Conservation (phyloP, 495 filamentous ascomycete genomes). For the Letharia lupina region DNA sequence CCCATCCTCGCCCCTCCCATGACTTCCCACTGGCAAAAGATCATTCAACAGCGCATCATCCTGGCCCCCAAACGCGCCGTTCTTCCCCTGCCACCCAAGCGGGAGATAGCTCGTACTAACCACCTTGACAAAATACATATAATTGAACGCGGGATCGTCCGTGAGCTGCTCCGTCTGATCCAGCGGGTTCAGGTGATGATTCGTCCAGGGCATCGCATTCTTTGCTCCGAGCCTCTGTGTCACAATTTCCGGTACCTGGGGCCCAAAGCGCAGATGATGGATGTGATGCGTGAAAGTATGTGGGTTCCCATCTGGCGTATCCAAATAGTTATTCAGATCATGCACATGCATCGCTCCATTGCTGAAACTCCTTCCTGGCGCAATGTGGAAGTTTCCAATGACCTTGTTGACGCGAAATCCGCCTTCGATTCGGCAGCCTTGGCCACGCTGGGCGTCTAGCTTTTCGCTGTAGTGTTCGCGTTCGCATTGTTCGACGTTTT, state of each 20-base stretch:
- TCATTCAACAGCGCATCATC: slow-evolving; percentile 23
- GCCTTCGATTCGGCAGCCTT: slow-evolving; percentile 93
- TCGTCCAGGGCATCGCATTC: slow-evolving; percentile 58
- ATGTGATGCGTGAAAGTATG: slow-evolving; percentile 91
- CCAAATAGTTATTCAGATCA: slow-evolving; percentile 88
- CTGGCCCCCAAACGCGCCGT: slow-evolving; percentile 28
- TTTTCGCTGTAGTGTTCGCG: slow-evolving; percentile 87
- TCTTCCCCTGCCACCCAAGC: slow-evolving; percentile 61
- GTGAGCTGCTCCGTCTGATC: slow-evolving; percentile 72
- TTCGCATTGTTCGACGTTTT: slow-evolving; percentile 90
- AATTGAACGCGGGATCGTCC: slow-evolving; percentile 78
- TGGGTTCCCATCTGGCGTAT: slow-evolving; percentile 48
- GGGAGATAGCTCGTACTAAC: slow-evolving; percentile 92
- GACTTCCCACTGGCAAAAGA: slow-evolving; percentile 23
- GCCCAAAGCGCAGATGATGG: slow-evolving; percentile 86
- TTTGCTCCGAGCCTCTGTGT: slow-evolving; percentile 45
- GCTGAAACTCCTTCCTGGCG: slow-evolving; percentile 86
- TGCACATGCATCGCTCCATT: slow-evolving; percentile 95
- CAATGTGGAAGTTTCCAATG: slow-evolving; percentile 97
- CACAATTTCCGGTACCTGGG: slow-evolving; percentile 74
- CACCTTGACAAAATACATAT: slow-evolving; percentile 99
- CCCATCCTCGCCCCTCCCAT: slow-evolving; percentile 42
- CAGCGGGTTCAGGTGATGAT: slow-evolving; percentile 88
- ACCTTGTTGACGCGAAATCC: slow-evolving; percentile 95
- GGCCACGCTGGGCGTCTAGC: slow-evolving; percentile 73